Conservation (phyloP, 2,329 filamentous ascomycete species). For the Aspergillus fructus region DNA sequence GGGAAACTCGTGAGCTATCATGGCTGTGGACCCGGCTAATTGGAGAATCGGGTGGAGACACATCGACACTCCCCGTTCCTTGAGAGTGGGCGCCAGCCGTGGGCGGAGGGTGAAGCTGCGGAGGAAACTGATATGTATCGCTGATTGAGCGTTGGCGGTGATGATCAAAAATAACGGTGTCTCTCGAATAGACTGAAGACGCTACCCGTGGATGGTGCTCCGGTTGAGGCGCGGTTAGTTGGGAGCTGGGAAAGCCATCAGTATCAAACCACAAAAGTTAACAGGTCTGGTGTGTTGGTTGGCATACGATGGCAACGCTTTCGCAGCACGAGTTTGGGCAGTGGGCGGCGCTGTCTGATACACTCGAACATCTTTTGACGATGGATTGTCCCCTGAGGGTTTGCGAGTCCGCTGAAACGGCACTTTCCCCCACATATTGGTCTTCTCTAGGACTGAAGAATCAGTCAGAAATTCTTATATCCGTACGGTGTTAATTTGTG, state of each 20-base stretch:
- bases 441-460: neutral
- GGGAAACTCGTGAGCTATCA: conserved; percentile 38
- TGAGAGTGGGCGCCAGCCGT: neutral
- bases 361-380: conserved; percentile 46
- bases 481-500: neutral
- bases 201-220: conserved; percentile 42
- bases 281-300: neutral
- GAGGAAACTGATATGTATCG: conserved; percentile 12
- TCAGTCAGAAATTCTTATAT: neutral
- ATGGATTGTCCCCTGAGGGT: conserved; percentile 46
- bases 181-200: conserved; percentile 63
- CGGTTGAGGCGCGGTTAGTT: conserved; percentile 18
- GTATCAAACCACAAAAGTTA: neutral
- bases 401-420: conserved; percentile 47
- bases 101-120: neutral
- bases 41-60: conserved; percentile 50
- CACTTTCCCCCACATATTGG: conserved; percentile 56
- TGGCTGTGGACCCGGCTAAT: conserved; percentile 27
- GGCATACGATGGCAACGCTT: conserved; percentile 41
- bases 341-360: conserved; percentile 39
- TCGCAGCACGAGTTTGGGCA: conserved; percentile 24
- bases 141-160: conserved; percentile 19
- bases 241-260: conserved; percentile 13
- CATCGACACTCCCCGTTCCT: conserved; percentile 36
- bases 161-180: conserved; percentile 28